These are phyloP conservation scores for Viola pubescens DNA, from an alignment of 441 rosid species.

Conservation along the genomic window DNA sequence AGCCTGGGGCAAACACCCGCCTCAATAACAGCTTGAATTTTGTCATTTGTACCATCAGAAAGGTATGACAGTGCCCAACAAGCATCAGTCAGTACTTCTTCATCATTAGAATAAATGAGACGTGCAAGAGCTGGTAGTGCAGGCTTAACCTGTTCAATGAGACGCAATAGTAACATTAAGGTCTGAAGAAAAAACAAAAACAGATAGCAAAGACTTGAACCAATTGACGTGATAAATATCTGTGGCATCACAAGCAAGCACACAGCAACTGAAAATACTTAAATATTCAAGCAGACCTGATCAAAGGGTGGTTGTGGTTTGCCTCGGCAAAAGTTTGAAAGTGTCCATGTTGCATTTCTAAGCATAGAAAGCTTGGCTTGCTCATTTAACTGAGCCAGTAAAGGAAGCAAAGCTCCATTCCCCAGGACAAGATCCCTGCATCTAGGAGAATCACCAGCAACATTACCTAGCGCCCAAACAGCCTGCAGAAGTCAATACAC, in stretches of 20 bases:
- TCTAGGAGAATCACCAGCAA: constrained; percentile 88
- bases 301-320: constrained; percentile 89
- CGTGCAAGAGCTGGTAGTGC: constrained; percentile 68
- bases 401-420: constrained; percentile 56
- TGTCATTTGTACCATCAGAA: constrained; percentile 85
- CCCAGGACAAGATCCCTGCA: constrained; percentile 86
- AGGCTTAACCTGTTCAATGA: constrained; percentile 51
- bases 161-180: not conserved
- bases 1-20: constrained; percentile 66
- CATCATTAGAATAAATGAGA: constrained; percentile 67
- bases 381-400: constrained; percentile 64
- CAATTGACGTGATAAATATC: too few relatives aligned
- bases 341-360: constrained; percentile 93
- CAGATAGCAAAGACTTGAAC: not conserved
- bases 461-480: constrained; percentile 90
- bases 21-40: constrained; percentile 76
- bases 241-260: not conserved
- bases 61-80: constrained; percentile 92
- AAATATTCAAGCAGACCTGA: constrained; percentile 36
- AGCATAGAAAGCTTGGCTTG: constrained; percentile 83
- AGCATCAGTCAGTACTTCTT: constrained; percentile 85
- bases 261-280: not conserved
- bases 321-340: constrained; percentile 85
- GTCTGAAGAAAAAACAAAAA: not conserved
- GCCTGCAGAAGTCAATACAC: constrained; percentile 35